Percentiles rank a stretch among this genome's conserved stretches.
These are phyloP conservation scores for Cucumis hystrix DNA, from an alignment of 306 rosid species.

Conservation along the genomic window DNA sequence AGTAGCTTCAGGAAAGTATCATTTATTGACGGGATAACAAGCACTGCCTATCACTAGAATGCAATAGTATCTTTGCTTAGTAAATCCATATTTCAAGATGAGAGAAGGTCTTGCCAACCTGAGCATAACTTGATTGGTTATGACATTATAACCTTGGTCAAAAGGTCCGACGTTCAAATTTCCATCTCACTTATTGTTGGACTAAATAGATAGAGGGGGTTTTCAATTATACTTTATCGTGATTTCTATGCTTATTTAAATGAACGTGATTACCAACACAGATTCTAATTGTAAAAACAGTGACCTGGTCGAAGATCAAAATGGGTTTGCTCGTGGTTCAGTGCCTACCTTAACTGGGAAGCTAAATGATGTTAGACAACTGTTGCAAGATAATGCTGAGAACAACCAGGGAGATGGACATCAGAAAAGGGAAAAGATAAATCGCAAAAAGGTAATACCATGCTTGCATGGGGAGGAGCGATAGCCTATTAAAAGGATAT, in stretches of 20 bases:
- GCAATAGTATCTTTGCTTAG: neutral
- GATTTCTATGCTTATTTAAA: neutral
- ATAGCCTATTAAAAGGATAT: neutral
- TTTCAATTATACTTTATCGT: neutral
- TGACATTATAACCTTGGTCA: neutral
- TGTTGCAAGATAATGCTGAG: neutral
- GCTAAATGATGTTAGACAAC: constrained; percentile 17
- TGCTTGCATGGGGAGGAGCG: neutral
- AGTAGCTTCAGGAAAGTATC: neutral
- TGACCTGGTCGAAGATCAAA: constrained; percentile 15
- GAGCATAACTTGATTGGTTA: neutral
- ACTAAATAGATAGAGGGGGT: neutral
- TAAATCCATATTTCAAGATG: neutral
- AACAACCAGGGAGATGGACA: constrained; percentile 11
- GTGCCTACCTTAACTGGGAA: constrained; percentile 9
- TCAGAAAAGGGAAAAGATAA: constrained; percentile 10
- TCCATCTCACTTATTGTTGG: neutral
- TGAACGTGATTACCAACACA: constrained; percentile 1
- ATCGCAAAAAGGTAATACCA: constrained; percentile 14
- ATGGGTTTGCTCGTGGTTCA: constrained; percentile 21
- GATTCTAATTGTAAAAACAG: constrained; percentile 13
- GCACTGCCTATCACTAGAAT: neutral
- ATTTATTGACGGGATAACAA: neutral
- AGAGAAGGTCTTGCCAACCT: neutral
- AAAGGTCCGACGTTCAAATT: neutral